A percentile compares a stretch with the other conserved stretches of the same genome.
These are phyloP conservation scores for Phytophthora podocarpi DNA, from an alignment of 352 stramenopile species.

Conservation along the genomic window DNA sequence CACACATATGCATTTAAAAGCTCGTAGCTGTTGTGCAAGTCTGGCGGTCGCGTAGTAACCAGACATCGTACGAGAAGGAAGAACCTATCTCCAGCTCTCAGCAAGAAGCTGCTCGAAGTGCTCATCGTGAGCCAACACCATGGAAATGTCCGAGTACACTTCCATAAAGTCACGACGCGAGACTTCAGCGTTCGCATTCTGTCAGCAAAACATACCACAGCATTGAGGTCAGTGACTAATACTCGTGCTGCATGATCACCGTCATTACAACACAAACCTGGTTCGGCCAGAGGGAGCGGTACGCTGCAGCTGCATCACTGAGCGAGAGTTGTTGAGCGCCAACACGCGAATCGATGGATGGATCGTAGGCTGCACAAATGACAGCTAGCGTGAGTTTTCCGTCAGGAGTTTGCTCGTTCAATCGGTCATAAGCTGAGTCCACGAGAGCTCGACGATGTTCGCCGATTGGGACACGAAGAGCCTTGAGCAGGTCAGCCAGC, in stretches of 20 bases:
- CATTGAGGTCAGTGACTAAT: neutral
- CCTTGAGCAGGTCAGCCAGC: conserved; percentile 45
- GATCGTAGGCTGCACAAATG: conserved; percentile 57
- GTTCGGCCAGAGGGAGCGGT: conserved; percentile 50
- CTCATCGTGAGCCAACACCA: conserved; percentile 55
- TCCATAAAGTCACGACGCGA: conserved; percentile 66
- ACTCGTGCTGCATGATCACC: neutral
- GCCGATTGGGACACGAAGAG: conserved; percentile 45
- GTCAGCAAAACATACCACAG: neutral
- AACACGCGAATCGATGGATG: conserved; percentile 65
- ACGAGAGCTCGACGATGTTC: conserved; percentile 44
- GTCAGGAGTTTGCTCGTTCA: conserved; percentile 34
- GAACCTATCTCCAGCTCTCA: conserved; percentile 74
- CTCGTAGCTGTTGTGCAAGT: too few relatives aligned
- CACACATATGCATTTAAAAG: conserved; percentile 18
- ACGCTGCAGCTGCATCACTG: conserved; percentile 45
- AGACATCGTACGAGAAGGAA: neutral
- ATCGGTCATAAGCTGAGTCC: conserved; percentile 46
- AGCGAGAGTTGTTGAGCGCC: conserved; percentile 39
- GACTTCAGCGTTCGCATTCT: conserved; percentile 40
- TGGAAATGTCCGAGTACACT: conserved; percentile 75
- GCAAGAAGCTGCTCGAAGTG: conserved; percentile 72
- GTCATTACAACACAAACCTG: conserved; percentile 16
- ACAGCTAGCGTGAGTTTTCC: conserved; percentile 50
- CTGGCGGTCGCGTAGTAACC: too few relatives aligned